These are phyloP conservation scores for Porpolomopsis calyptriformis DNA, from an alignment of 768 basidiomycete species.

Conservation along the genomic window DNA sequence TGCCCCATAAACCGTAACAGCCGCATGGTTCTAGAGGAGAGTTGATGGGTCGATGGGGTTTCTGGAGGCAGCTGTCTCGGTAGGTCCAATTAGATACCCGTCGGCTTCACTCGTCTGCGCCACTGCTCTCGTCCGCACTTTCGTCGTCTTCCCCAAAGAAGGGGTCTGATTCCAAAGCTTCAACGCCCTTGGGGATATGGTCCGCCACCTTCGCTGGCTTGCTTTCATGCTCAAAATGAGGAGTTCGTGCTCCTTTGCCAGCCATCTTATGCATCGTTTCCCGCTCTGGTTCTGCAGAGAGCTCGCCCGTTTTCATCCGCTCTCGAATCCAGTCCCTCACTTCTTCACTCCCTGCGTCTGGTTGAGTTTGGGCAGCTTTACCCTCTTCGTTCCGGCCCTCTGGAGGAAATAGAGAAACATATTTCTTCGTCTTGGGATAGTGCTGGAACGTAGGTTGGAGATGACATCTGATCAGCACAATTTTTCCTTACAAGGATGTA, in stretches of 20 bases:
- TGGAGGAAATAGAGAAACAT: conserved; percentile 82
- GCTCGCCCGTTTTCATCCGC: conserved; percentile 49
- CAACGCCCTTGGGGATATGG: too few species aligned
- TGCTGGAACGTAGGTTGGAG: conserved; percentile 35
- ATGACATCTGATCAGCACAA: neutral
- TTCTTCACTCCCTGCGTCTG: conserved; percentile 40
- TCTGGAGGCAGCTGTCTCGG: too few species aligned
- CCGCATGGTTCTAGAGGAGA: too few species aligned
- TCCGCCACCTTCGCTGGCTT: conserved; percentile 1
- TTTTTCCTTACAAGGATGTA: conserved; percentile 60
- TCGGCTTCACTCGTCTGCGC: neutral
- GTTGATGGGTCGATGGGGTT: too few species aligned
- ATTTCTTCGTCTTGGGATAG: conserved; percentile 78
- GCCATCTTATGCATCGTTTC: too few species aligned
- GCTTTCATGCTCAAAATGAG: too few species aligned
- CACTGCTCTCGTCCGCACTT: conserved; percentile 6
- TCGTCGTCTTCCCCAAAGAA: conserved; percentile 34
- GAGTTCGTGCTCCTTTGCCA: too few species aligned
- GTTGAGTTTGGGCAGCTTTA: conserved; percentile 31
- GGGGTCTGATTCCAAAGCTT: conserved; percentile 22
- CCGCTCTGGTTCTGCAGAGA: conserved; percentile 54
- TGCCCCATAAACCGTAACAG: too few species aligned
- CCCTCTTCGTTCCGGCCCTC: conserved; percentile 39
- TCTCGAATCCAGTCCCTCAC: conserved; percentile 48
- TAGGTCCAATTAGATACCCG: neutral